Evolutionary conservation across 306 rosid species (phyloP).

Genomic region (Cucurbita moschata): DNA sequence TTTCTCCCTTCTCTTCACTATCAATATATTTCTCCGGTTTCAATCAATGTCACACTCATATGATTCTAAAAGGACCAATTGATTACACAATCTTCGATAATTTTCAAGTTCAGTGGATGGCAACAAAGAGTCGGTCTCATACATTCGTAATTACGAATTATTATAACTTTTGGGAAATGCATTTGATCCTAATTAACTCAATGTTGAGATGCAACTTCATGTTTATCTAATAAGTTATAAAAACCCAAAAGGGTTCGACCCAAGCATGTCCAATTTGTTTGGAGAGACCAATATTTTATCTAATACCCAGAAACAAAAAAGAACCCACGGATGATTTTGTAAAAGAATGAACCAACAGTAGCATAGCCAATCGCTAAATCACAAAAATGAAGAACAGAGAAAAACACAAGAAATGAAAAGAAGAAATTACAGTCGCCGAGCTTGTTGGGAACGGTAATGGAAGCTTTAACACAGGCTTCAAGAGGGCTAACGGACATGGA

Average conservation of each 20-base stretch:
- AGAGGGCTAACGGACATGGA: conserved; percentile 49
- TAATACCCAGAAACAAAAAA: too few species aligned
- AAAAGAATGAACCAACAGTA: too few species aligned
- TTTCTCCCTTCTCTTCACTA: not conserved
- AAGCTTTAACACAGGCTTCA: conserved; percentile 65
- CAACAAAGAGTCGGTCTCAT: too few species aligned
- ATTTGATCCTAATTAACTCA: not conserved
- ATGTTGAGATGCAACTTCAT: too few species aligned
- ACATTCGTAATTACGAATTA: too few species aligned
- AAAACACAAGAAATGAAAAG: not conserved
- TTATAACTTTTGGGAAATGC: not conserved
- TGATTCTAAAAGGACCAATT: not conserved
- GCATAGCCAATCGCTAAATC: too few species aligned
- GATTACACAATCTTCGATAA: not conserved
- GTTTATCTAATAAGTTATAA: too few species aligned
- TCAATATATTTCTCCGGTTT: not conserved
- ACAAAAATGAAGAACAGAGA: not conserved
- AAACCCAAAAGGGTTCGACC: too few species aligned
- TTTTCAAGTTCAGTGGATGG: not conserved
- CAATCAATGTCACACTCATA: not conserved
- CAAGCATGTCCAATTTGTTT: too few species aligned
- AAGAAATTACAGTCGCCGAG: conserved; percentile 62
- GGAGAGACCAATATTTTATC: too few species aligned
- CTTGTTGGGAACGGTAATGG: conserved; percentile 39
- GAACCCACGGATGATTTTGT: too few species aligned